Percentiles rank a stretch among this genome's conserved stretches.
phyloP scores from a whole-genome alignment of 257 asterid genomes.

The Rauvolfia tetraphylla region DNA sequence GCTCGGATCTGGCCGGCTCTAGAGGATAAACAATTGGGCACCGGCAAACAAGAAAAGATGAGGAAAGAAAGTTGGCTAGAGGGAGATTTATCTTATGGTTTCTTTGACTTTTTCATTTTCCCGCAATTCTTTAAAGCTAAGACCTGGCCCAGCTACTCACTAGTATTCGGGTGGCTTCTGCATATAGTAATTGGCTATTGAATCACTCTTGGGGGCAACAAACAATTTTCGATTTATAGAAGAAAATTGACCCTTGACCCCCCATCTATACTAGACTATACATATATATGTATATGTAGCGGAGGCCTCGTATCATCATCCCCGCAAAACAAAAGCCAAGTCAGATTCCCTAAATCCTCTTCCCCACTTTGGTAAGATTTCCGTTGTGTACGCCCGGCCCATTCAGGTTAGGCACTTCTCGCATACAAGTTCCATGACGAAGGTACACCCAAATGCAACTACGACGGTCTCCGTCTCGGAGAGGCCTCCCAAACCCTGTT shows the following conservation, averaged over 20 bases:
- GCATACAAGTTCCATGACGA: too few species aligned
- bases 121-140: too few species aligned
- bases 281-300: background rate
- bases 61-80: too few species aligned
- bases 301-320: background rate
- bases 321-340: background rate
- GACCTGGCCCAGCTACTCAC: too few species aligned
- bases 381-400: background rate
- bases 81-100: too few species aligned
- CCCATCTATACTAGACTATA: too few species aligned
- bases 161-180: background rate
- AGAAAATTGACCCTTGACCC: background rate
- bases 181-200: background rate
- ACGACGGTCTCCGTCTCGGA: background rate
- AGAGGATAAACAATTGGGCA: too few species aligned
- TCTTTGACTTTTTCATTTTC: too few species aligned
- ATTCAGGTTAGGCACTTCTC: background rate
- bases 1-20: too few species aligned
- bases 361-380: background rate
- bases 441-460: constrained; percentile 48
- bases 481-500: constrained; percentile 10
- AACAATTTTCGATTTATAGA: background rate
- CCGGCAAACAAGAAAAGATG: too few species aligned
- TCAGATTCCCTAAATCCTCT: background rate
- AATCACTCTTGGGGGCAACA: background rate